A percentile compares a stretch with the other conserved stretches of the same genome.
phyloP scores from a whole-genome alignment of 208 protist species.

The Wallacemonas sp. region DNA sequence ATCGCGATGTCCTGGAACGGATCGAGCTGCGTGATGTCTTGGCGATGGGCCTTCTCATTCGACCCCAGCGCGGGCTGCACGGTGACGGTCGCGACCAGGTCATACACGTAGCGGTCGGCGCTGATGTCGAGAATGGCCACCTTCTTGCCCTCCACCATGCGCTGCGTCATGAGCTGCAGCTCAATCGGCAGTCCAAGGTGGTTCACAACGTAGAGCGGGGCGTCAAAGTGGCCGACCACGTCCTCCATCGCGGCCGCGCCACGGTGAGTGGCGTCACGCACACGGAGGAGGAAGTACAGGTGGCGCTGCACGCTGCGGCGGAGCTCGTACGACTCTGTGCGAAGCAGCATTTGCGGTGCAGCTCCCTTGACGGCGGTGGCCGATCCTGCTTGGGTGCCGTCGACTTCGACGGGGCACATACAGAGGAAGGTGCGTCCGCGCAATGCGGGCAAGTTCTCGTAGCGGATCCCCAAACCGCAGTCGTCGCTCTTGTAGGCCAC shows the following conservation, averaged over 20 bases:
- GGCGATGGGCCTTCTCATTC: slow-evolving; percentile 8
- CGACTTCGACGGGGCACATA: slow-evolving; percentile 25
- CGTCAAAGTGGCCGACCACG: slow-evolving; percentile 10
- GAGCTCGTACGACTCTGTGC: slow-evolving; percentile 33
- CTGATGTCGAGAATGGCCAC: slow-evolving; percentile 34
- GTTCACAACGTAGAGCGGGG: slow-evolving; percentile 47
- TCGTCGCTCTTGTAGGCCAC: slow-evolving; percentile 17
- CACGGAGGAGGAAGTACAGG: slow-evolving; percentile 52
- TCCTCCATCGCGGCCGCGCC: slow-evolving; percentile 4
- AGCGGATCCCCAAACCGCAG: slow-evolving; percentile 53
- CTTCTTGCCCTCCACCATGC: slow-evolving; percentile 22
- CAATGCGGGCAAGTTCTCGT: slow-evolving; percentile 57
- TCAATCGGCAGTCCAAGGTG: slow-evolving; percentile 51
- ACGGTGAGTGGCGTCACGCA: slow-evolving; percentile 17
- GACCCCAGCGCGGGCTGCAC: slow-evolving; percentile 23
- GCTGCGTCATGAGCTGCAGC: slow-evolving; percentile 47
- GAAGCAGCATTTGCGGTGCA: slow-evolving; percentile 22
- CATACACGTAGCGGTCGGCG: slow-evolving; percentile 35
- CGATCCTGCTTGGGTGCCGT: background rate
- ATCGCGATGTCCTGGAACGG: slow-evolving; percentile 67
- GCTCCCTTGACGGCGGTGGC: background rate
- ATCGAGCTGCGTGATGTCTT: slow-evolving; percentile 61
- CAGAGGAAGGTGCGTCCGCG: slow-evolving; percentile 51
- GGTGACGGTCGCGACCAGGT: slow-evolving; percentile 33
- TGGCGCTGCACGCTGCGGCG: slow-evolving; percentile 19